A percentile compares a stretch with the other conserved stretches of the same genome.
Evolutionary conservation across 176 grass and related monocot species (phyloP).

Genomic region (Musa acuminata): DNA sequence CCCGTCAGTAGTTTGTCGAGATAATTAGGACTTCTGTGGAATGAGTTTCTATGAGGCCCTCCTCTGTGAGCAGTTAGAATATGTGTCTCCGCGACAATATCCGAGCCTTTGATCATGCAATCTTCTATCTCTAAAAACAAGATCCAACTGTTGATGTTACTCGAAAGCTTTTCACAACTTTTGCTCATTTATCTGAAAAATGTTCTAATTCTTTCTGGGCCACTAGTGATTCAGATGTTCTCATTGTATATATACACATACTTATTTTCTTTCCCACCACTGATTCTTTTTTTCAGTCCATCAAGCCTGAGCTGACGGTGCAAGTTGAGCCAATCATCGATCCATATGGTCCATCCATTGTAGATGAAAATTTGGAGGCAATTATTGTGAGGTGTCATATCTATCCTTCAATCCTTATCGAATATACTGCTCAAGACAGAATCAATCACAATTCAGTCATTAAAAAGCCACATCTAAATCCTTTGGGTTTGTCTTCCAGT

Average conservation of each 20-base stretch:
- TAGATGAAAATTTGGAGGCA: constrained; percentile 53
- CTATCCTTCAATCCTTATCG: neutral
- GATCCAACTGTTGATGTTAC: too few relatives aligned
- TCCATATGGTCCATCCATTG: constrained; percentile 72
- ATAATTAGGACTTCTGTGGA: too few relatives aligned
- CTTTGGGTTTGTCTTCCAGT: constrained; percentile 21
- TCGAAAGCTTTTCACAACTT: too few relatives aligned
- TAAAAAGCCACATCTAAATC: neutral
- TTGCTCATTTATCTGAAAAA: neutral
- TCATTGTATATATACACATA: neutral
- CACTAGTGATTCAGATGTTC: neutral
- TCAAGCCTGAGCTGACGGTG: constrained; percentile 58
- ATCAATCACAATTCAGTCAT: neutral
- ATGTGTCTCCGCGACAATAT: too few relatives aligned
- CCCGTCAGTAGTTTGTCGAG: too few relatives aligned
- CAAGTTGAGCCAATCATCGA: constrained; percentile 59
- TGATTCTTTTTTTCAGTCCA: constrained; percentile 35
- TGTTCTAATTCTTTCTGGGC: neutral
- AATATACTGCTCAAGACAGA: neutral
- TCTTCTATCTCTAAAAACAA: too few relatives aligned
- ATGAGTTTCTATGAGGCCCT: too few relatives aligned
- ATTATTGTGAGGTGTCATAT: constrained; percentile 74
- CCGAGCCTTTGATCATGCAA: too few relatives aligned
- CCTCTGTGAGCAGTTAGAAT: too few relatives aligned
- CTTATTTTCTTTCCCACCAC: neutral